A percentile compares a stretch with the other conserved stretches of the same genome.
Evolutionary conservation across 345 rosid genomes (phyloP).

Genomic region (Odontarrhena argentea): DNA sequence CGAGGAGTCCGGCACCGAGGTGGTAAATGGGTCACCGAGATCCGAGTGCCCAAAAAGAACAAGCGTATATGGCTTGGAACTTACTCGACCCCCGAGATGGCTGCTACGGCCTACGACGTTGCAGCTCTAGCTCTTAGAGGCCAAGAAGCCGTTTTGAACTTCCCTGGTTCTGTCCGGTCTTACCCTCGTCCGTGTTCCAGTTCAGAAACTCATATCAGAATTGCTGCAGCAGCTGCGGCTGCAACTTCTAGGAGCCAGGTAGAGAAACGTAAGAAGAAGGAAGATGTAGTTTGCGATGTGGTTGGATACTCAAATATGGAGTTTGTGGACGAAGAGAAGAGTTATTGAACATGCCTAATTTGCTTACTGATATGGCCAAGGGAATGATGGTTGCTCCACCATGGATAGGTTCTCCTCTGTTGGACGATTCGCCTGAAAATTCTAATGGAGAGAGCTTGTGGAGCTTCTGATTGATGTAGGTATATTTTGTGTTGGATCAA

Average conservation of each 20-base stretch:
- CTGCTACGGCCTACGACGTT: constrained; percentile 83
- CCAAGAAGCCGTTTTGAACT: constrained; percentile 59
- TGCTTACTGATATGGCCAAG: constrained; percentile 86
- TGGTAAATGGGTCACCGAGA: constrained; percentile 89
- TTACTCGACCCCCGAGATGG: constrained; percentile 75
- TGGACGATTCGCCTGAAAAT: constrained; percentile 65
- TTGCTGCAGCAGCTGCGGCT: constrained; percentile 67
- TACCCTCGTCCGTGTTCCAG: constrained; percentile 67
- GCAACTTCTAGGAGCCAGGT: constrained; percentile 37
- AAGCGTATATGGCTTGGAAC: constrained; percentile 96
- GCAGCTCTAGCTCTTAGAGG: constrained; percentile 84
- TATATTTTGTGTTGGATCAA: too few species aligned
- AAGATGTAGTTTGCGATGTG: constrained; percentile 16
- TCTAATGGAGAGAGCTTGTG: constrained; percentile 69
- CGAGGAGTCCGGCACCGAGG: constrained; percentile 76
- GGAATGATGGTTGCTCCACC: constrained; percentile 92
- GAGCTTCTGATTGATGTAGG: constrained; percentile 44
- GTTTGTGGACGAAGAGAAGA: constrained; percentile 79
- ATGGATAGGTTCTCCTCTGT: constrained; percentile 57
- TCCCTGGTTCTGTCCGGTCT: constrained; percentile 52
- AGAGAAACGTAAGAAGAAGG: constrained; percentile 28
- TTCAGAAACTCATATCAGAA: constrained; percentile 63
- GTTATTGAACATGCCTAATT: constrained; percentile 73
- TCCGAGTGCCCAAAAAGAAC: constrained; percentile 84
- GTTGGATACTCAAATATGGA: constrained; percentile 19